Percentiles rank a stretch among this genome's conserved stretches.
These are phyloP conservation scores for Hirschioporus abietinus DNA, from an alignment of 768 basidiomycete genomes.

Conservation along the genomic window DNA sequence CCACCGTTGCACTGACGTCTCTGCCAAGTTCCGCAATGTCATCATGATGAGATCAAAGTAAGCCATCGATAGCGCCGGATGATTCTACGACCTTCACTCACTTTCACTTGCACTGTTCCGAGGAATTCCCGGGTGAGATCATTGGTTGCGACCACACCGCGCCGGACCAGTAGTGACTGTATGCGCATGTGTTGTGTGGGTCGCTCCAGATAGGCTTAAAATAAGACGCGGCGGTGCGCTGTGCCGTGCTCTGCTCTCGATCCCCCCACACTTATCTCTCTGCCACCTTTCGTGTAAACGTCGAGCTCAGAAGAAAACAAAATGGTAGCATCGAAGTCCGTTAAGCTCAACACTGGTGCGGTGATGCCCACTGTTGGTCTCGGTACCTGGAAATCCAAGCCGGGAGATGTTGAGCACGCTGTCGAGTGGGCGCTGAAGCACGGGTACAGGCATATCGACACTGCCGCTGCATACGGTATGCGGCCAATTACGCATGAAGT, in stretches of 20 bases:
- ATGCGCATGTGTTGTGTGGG: neutral
- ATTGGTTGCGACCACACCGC: neutral
- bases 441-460: conserved; percentile 74
- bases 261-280: neutral
- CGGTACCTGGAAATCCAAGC: conserved; percentile 74
- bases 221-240: neutral
- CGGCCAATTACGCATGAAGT: neutral
- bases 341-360: conserved; percentile 72
- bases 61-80: neutral
- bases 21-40: no score
- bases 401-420: conserved; percentile 67
- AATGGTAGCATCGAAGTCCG: conserved; percentile 24
- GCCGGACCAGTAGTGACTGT: neutral
- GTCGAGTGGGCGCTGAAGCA: conserved; percentile 67
- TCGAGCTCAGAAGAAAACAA: neutral
- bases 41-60: no score
- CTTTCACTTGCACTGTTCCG: neutral
- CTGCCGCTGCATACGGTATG: conserved; percentile 54
- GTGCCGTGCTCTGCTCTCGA: neutral
- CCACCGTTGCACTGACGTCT: no score
- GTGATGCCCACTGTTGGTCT: conserved; percentile 73
- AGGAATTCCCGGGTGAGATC: neutral
- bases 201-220: neutral
- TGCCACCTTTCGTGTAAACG: neutral
- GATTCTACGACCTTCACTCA: neutral